Evolutionary conservation across 148 eudicot species (phyloP).

Genomic region (Polygonum aviculare): DNA sequence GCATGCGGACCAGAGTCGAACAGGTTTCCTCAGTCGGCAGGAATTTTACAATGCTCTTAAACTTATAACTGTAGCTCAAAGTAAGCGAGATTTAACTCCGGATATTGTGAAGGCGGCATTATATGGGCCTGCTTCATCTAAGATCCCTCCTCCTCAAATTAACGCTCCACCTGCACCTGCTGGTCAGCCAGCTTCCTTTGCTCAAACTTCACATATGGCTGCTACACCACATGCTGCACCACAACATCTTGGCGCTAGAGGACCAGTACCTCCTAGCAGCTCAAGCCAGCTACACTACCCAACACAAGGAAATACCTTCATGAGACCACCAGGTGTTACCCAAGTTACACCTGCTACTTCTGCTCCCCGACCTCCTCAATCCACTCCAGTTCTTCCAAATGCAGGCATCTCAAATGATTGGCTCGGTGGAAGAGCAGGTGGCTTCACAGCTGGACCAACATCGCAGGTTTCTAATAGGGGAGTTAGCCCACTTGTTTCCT

Average conservation of each 20-base stretch:
- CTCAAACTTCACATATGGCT: slow-evolving; percentile 47
- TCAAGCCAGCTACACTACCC: slow-evolving; percentile 50
- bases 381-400: slow-evolving; percentile 31
- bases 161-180: slow-evolving; percentile 47
- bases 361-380: slow-evolving; percentile 42
- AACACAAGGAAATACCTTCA: slow-evolving; percentile 46
- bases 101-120: slow-evolving; percentile 98
- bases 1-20: slow-evolving; percentile 75
- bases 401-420: slow-evolving; percentile 40
- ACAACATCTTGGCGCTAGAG: slow-evolving; percentile 60
- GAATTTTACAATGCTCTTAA: slow-evolving; percentile 92
- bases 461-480: slow-evolving; percentile 45
- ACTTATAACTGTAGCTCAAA: slow-evolving; percentile 94
- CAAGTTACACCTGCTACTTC: slow-evolving; percentile 30
- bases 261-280: slow-evolving; percentile 41
- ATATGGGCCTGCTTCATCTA: slow-evolving; percentile 87
- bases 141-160: slow-evolving; percentile 91
- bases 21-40: slow-evolving; percentile 75
- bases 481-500: slow-evolving; percentile 30
- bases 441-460: slow-evolving; percentile 34
- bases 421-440: slow-evolving; percentile 44
- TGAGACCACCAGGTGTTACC: slow-evolving; percentile 38
- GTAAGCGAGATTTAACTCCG: slow-evolving; percentile 88
- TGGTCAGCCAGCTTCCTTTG: slow-evolving; percentile 34
- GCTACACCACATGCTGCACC: slow-evolving; percentile 32